Conservation (phyloP, 2,329 filamentous ascomycete species). For the Aspergillus japonicus region DNA sequence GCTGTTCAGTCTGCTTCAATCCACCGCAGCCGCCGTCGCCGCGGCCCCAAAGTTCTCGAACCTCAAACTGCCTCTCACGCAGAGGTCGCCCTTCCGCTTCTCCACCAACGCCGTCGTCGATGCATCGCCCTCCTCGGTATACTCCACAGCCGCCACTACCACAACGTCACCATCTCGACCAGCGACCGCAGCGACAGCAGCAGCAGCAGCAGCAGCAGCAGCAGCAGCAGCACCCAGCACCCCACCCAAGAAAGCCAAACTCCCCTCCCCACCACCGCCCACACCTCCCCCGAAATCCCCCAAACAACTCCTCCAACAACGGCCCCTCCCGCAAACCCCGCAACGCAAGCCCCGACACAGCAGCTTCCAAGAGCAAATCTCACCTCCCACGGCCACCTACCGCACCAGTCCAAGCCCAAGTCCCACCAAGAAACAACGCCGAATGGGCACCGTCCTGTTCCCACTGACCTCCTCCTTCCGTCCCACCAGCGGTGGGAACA, state of each 20-base stretch:
- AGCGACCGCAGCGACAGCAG: not conserved
- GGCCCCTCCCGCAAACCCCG: not conserved
- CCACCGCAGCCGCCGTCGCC: constrained; percentile 8
- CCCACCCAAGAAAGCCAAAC: not conserved
- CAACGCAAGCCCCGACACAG: not conserved
- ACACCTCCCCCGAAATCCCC: not conserved
- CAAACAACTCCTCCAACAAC: not conserved
- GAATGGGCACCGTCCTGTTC: constrained; percentile 15
- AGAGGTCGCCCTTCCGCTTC: not conserved
- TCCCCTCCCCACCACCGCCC: not conserved
- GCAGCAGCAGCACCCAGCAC: not conserved
- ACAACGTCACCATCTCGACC: too few relatives aligned
- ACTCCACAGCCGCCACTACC: not conserved
- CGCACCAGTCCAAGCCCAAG: not conserved
- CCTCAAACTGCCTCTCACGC: constrained; percentile 3
- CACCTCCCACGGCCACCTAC: not conserved
- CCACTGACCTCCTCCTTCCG: constrained; percentile 1
- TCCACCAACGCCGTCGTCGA: not conserved
- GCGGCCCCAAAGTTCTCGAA: constrained; percentile 3
- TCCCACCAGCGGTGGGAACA: not conserved
- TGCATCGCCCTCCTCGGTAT: not conserved
- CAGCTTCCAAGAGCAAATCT: not conserved
- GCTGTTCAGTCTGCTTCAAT: constrained; percentile 18
- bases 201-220: not conserved
- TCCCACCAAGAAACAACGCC: constrained; percentile 13